Evolutionary conservation across 1,139 yeast genomes (phyloP).

Genomic region (Spathaspora sp.): DNA sequence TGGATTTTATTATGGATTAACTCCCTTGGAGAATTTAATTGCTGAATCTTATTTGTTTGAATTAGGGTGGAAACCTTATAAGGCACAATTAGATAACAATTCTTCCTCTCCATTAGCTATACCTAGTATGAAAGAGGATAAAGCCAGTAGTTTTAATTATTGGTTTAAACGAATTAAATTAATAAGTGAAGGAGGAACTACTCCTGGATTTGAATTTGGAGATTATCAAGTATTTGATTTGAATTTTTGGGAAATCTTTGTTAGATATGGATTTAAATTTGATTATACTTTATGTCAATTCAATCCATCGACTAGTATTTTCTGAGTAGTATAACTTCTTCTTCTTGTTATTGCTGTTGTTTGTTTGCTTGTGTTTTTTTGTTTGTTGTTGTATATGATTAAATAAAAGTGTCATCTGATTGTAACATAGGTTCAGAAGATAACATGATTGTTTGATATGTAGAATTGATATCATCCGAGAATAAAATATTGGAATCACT

Average conservation of each 20-base stretch:
- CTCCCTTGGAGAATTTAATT: slow-evolving; percentile 49
- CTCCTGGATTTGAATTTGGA: slow-evolving; percentile 30
- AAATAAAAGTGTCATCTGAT: slow-evolving; percentile 4
- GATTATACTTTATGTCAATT: slow-evolving; percentile 31
- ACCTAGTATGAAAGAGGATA: slow-evolving; percentile 8
- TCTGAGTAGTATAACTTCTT: too few species aligned
- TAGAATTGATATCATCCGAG: slow-evolving; percentile 7
- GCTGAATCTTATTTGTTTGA: slow-evolving; percentile 43
- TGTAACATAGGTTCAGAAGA: slow-evolving; percentile 5
- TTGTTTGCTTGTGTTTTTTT: slow-evolving; percentile 3
- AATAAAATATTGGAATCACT: slow-evolving; percentile 2
- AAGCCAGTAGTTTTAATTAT: slow-evolving; percentile 22
- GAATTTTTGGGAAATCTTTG: slow-evolving; percentile 42
- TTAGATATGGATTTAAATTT: slow-evolving; percentile 39
- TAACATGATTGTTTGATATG: slow-evolving; percentile 10
- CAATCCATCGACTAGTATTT: slow-evolving; percentile 28
- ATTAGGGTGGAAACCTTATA: slow-evolving; percentile 48
- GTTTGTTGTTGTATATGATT: background rate
- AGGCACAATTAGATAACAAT: slow-evolving; percentile 13
- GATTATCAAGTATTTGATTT: slow-evolving; percentile 49
- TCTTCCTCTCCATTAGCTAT: slow-evolving; percentile 7
- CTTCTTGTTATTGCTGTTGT: too few species aligned
- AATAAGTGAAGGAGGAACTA: slow-evolving; percentile 12
- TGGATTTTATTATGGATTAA: slow-evolving; percentile 58
- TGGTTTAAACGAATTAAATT: slow-evolving; percentile 40